Base-by-base conservation (phyloP, 306 rosid genomes). In the Luffa acutangula region DNA sequence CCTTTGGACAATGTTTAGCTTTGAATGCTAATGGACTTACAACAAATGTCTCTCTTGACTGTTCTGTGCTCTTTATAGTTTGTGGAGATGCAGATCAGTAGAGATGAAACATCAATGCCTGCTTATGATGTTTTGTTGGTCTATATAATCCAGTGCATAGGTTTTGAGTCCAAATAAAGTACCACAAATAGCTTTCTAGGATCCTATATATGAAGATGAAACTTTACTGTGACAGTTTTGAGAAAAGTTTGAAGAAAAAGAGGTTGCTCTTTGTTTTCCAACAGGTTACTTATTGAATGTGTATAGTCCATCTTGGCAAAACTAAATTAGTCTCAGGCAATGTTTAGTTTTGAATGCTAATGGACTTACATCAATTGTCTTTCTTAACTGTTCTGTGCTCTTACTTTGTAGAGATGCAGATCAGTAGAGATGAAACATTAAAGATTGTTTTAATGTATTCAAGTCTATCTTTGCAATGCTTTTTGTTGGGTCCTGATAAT, bases 271-370 rank as follows among this genome's bases (percentile, higher is more conserved):
- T 14, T 6, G 42, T 39, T 6, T 39, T 39, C 21, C 18, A 53
- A 15, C 59, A 53, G 59, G 20, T 3, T 57, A n/a, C n/a, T 21
- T 37, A 12, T 39, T 58, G 34, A 2, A 20, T 37, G 25, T 41
- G 36, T 18, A 51, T 70, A 81, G 95, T 91, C 93, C 92, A 86
- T 90, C 91, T 87, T 92, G 90, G 92, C 90, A 85, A 86, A 85
- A 90, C 93, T 89, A 85, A 17, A 65, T 37, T 80, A 86, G 78
- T 82, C 83, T 6, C 39, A 73, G 79, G 86, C 83, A 18, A 81
- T 93, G 89, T 41, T 56, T 88, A 88, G 88, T 78, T 91, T 91
- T 93, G 91, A 89, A 90, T 91, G 98, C 89, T 87, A 93, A 87
- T 89, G 93, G 89, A 85, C 89, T 86, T 3, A 78, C 6, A 90